Base-by-base conservation (phyloP, 345 rosid species). In the Kernera saxatilis region DNA sequence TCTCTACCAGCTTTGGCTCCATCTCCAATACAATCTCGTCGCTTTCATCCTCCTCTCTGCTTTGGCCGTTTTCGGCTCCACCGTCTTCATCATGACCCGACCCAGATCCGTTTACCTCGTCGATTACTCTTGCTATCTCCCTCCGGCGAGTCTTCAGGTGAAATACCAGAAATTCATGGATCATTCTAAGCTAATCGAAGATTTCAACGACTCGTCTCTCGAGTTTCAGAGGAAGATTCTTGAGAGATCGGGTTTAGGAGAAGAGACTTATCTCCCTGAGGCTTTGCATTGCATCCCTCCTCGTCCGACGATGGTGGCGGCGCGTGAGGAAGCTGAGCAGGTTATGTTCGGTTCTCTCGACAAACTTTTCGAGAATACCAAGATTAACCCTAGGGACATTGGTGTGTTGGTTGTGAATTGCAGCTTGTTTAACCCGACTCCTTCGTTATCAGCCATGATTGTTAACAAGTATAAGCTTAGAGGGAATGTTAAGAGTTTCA, bases 391-490 rank as follows among this genome's bases (percentile, higher is more conserved):
- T n/a, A 87, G 87, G 69, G 97, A 88, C 67, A 86, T 93, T 50
- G 94, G 98, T 23, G 81, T 88, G 3, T 82, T 93, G 32, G 96
- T 93, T 0, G 96, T 93, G 46, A 93, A 93, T 54, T 90, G 97
- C 66, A 91, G 98, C 52, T 79, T 93, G 82, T 93, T 93, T 70
- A 93, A 90, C 57, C 98, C 98, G 1, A 93, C 98, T 22, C 98
- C 98, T 49, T 93, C 97, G 0, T 46, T 93, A 2, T 93, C 98
- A 21, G 91, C 94, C 8, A 90, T 93, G 97, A 90, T 93, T 62
- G 83, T 93, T 51, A 90, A 88, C 30, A 93, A 35, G 29, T 56
- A 56, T 56, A 56, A 56, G 62, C 62, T 56, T 18, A 33, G 62
- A 19, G 62, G 62, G 3, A 56, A 56, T 17, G 5, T 56, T 2